Conservation (phyloP, 2,329 filamentous ascomycete genomes). For the Coniochaeta sp. region DNA sequence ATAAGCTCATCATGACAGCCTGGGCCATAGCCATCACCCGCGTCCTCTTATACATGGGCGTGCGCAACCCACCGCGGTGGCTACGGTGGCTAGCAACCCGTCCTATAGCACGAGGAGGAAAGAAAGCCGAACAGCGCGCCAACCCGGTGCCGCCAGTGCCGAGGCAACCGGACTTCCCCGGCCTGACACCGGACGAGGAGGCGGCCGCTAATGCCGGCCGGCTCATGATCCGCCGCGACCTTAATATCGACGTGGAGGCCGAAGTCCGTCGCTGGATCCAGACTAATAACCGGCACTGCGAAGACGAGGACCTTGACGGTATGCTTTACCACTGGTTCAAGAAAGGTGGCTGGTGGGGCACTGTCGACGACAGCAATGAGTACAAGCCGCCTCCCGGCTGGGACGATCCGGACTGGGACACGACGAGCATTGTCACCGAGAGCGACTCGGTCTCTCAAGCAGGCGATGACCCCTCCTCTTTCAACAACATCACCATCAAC, state of each 20-base stretch:
- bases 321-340: constrained; percentile 83
- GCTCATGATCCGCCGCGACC: constrained; percentile 42
- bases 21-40: constrained; percentile 47
- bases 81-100: constrained; percentile 42
- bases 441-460: constrained; percentile 22
- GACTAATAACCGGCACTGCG: constrained; percentile 46
- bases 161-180: constrained; percentile 36
- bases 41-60: constrained; percentile 49
- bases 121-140: constrained; percentile 7
- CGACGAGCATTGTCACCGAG: constrained; percentile 64
- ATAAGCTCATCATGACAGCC: constrained; percentile 54
- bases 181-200: constrained; percentile 19
- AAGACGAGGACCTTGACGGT: constrained; percentile 53
- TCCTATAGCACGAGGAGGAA: background rate
- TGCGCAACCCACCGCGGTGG: constrained; percentile 58
- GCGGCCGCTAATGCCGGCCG: constrained; percentile 8
- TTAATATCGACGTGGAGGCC: constrained; percentile 71
- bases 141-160: constrained; percentile 5
- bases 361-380: constrained; percentile 71
- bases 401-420: constrained; percentile 45
- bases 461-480: background rate
- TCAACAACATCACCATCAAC: constrained; percentile 26
- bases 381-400: constrained; percentile 53
- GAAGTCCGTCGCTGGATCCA: constrained; percentile 63
- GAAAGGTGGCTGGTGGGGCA: constrained; percentile 76